Conservation (phyloP, 2,329 filamentous ascomycete species). For the Cladosporium sp. region DNA sequence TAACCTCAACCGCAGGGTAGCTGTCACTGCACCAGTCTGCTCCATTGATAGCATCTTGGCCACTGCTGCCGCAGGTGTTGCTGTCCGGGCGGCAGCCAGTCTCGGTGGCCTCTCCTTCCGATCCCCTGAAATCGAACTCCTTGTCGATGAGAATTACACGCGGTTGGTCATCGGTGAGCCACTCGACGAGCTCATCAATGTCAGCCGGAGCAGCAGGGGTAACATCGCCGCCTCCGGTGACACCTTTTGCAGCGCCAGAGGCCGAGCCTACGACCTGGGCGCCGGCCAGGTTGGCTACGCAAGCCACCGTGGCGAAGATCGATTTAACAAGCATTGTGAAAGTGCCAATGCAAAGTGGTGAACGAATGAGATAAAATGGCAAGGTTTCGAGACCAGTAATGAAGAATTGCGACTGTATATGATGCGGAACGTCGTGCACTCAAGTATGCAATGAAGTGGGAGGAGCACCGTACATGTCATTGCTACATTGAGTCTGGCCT, state of each 20-base stretch:
- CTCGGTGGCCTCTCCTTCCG: slow-evolving; percentile 32
- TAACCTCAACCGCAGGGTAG: slow-evolving; percentile 24
- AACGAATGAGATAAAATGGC: no score
- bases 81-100: slow-evolving; percentile 55
- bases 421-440: no score
- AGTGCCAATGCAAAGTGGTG: no score
- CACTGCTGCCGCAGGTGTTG: slow-evolving; percentile 47
- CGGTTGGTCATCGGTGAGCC: slow-evolving; percentile 51
- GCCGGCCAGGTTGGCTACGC: background rate
- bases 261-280: slow-evolving; percentile 32
- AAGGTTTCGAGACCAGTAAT: no score
- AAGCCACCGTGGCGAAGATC: background rate
- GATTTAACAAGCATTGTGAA: background rate
- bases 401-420: no score
- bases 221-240: slow-evolving; percentile 57
- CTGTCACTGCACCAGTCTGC: slow-evolving; percentile 51
- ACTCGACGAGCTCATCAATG: slow-evolving; percentile 54
- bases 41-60: slow-evolving; percentile 58
- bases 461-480: no score
- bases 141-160: slow-evolving; percentile 58
- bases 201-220: slow-evolving; percentile 41
- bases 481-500: no score
- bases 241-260: slow-evolving; percentile 50
- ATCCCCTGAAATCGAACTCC: slow-evolving; percentile 50
- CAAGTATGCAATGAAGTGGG: no score